Conservation (phyloP, 192 early-diverging fungal species). For the Phycomyces nitens region DNA sequence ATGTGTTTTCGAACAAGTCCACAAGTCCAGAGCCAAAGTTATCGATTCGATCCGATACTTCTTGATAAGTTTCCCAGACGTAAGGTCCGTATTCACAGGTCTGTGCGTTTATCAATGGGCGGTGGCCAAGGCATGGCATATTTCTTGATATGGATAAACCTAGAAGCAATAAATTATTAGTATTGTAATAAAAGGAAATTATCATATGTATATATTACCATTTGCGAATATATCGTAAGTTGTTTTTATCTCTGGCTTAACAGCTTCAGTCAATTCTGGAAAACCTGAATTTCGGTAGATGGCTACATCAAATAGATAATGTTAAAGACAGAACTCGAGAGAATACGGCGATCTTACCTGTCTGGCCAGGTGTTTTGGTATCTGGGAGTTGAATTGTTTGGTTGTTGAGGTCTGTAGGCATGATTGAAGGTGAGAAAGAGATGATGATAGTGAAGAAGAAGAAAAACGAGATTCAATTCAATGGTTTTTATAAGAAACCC, state of each 20-base stretch:
- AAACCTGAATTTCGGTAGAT: slow-evolving; percentile 40
- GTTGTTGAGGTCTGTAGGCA: slow-evolving; percentile 20
- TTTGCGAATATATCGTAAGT: slow-evolving; percentile 43
- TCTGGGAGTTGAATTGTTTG: slow-evolving; percentile 49
- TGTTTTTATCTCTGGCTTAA: slow-evolving; percentile 41
- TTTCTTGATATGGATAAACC: slow-evolving; percentile 50
- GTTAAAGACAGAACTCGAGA: not conserved
- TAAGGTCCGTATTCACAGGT: slow-evolving; percentile 61
- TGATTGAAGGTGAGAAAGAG: no score
- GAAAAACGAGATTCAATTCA: no score
- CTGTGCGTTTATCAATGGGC: slow-evolving; percentile 50
- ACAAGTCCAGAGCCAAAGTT: slow-evolving; percentile 69
- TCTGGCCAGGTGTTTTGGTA: slow-evolving; percentile 44
- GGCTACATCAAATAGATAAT: slow-evolving; percentile 22
- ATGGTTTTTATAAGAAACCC: no score
- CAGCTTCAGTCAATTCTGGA: slow-evolving; percentile 27
- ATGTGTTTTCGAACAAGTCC: slow-evolving; percentile 46
- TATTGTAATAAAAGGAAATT: not conserved
- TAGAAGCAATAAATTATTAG: slow-evolving; percentile 10
- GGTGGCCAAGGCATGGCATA: slow-evolving; percentile 62
- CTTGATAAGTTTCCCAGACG: slow-evolving; percentile 66
- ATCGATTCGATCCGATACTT: slow-evolving; percentile 53
- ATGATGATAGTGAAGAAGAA: no score
- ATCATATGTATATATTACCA: slow-evolving; percentile 29
- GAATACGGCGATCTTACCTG: slow-evolving; percentile 33